Percentiles rank a stretch among this genome's conserved stretches.
Evolutionary conservation across 2,329 filamentous ascomycete genomes (phyloP).

Genomic region (Bipolaris zeicola): DNA sequence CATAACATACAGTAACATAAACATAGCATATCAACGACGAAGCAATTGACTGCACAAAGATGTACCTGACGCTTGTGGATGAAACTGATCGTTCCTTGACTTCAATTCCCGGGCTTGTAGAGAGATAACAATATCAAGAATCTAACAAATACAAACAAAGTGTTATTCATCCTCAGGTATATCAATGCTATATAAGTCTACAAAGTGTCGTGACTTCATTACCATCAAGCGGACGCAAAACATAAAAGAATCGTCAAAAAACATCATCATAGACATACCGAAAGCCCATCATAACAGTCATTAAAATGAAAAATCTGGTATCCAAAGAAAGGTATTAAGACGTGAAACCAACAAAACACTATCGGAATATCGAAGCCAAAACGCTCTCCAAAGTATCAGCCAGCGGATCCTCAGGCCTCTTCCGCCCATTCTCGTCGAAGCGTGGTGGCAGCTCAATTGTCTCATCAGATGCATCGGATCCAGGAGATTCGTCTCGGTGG

Average conservation of each 20-base stretch:
- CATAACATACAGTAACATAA: background rate
- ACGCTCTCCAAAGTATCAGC: constrained; percentile 45
- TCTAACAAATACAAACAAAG: too few species aligned
- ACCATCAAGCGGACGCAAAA: background rate
- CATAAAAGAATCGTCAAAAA: background rate
- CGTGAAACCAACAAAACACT: constrained; percentile 11
- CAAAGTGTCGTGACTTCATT: constrained; percentile 6
- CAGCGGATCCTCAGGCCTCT: constrained; percentile 39
- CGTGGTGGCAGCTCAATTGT: constrained; percentile 47
- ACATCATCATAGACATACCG: background rate
- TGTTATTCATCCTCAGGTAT: background rate
- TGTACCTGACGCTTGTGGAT: background rate
- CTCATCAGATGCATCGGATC: constrained; percentile 36
- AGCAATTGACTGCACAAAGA: background rate
- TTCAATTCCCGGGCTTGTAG: too few species aligned
- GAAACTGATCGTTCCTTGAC: too few species aligned
- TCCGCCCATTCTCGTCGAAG: constrained; percentile 43
- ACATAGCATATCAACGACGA: background rate
- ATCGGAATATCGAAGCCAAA: constrained; percentile 37
- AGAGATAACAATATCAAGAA: too few species aligned
- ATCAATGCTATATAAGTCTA: background rate
- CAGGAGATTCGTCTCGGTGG: constrained; percentile 32
- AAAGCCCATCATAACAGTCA: background rate
- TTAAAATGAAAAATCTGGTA: background rate
- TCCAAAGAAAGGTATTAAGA: background rate